Percentiles rank a stretch among this genome's conserved stretches.
phyloP scores from a whole-genome alignment of 2,329 filamentous ascomycete genomes.

The Grosmannia serpens region DNA sequence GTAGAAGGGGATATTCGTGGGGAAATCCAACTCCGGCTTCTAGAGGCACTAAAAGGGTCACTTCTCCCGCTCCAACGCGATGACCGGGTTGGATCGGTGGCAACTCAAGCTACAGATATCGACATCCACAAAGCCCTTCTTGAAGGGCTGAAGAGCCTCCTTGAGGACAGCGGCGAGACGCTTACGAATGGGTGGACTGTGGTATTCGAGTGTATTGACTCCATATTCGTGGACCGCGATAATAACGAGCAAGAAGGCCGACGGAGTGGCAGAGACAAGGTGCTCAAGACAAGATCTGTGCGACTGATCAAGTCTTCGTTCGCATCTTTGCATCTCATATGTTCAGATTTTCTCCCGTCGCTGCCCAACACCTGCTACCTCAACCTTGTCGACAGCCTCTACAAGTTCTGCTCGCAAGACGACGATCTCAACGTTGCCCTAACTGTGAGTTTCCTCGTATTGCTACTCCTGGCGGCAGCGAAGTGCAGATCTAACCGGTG shows the following conservation, averaged over 20 bases:
- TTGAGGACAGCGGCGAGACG: slow-evolving; percentile 81
- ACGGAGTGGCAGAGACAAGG: slow-evolving; percentile 16
- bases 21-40: slow-evolving; percentile 58
- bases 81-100: slow-evolving; percentile 41
- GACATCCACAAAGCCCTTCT: slow-evolving; percentile 73
- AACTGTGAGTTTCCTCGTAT: slow-evolving; percentile 46
- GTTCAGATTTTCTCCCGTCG: slow-evolving; percentile 80
- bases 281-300: slow-evolving; percentile 47
- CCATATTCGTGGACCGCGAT: slow-evolving; percentile 51
- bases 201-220: slow-evolving; percentile 74
- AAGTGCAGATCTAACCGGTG: background rate
- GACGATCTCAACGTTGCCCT: slow-evolving; percentile 93
- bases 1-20: slow-evolving; percentile 40
- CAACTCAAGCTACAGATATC: slow-evolving; percentile 52
- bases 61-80: slow-evolving; percentile 45
- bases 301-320: slow-evolving; percentile 80
- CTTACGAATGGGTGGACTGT: slow-evolving; percentile 76
- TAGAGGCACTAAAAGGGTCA: slow-evolving; percentile 54
- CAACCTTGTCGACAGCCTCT: slow-evolving; percentile 74
- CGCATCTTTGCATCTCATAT: slow-evolving; percentile 79
- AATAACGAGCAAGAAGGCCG: slow-evolving; percentile 21
- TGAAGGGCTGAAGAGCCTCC: slow-evolving; percentile 66
- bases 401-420: slow-evolving; percentile 77
- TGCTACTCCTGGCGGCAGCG: background rate
- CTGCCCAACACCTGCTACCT: slow-evolving; percentile 61